Conservation (phyloP, 805 yeast genomes). For the Kazachstania taianensis region DNA sequence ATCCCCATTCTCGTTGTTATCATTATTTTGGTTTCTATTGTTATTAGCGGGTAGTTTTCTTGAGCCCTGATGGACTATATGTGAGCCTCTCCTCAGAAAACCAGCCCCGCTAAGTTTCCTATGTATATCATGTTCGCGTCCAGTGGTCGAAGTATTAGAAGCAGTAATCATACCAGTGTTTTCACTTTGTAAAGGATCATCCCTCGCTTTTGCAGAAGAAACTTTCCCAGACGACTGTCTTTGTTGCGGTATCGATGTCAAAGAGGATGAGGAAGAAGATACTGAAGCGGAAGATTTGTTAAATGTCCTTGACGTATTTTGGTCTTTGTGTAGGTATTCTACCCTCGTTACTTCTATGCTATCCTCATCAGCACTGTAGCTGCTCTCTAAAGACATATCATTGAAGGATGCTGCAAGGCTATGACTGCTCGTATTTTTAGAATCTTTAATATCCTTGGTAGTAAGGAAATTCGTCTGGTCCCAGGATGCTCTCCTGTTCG, state of each 20-base stretch:
- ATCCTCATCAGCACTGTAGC: slow-evolving; percentile 9
- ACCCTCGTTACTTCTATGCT: slow-evolving; percentile 23
- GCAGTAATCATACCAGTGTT: no score
- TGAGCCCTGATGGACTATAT: slow-evolving; percentile 1
- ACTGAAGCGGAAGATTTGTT: not conserved
- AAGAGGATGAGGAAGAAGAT: slow-evolving; percentile 2
- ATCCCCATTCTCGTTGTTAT: not conserved
- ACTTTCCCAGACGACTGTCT: no score
- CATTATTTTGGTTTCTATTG: no score
- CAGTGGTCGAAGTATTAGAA: not conserved
- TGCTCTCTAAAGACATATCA: not conserved
- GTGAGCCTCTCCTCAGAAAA: slow-evolving; percentile 16
- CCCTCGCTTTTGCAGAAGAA: not conserved
- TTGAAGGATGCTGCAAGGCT: not conserved
- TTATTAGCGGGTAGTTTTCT: slow-evolving; percentile 3
- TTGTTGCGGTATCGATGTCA: slow-evolving; percentile 1
- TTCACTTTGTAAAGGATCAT: no score
- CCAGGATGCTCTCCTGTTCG: slow-evolving; percentile 14
- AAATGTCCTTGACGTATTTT: not conserved
- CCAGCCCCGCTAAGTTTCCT: slow-evolving; percentile 21
- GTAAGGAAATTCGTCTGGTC: slow-evolving; percentile 5
- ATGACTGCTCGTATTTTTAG: not conserved
- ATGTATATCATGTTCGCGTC: no score
- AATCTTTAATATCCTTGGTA: slow-evolving; percentile 2
- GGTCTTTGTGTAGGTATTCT: slow-evolving; percentile 19